Evolutionary conservation across 2,329 filamentous ascomycete genomes (phyloP), one percentile per base, ranked within the genome.

Genomic region (Lojkania enalia): DNA sequence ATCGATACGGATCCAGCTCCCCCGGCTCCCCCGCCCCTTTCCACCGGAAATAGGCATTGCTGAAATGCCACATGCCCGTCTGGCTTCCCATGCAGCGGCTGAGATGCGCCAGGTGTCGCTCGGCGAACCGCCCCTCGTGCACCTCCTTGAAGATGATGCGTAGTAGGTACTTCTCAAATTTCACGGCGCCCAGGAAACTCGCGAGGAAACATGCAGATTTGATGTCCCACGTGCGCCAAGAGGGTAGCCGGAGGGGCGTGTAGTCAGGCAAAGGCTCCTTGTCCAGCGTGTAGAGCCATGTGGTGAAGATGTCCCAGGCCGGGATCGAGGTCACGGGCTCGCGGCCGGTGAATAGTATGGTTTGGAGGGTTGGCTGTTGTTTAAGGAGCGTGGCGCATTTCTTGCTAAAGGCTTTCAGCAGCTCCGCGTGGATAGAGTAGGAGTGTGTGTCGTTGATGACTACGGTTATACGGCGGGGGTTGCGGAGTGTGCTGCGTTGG

Each of bases 281-380:
- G 44, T 51, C 48, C 4, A 47, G 33, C n/a, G 38, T 47, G 36
- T 51, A 51, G 15, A 51, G 44, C 48, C 48, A 51, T 20, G 20
- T 20, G 11, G 35, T 21, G 40, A 44, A 51, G 30, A 51, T 43
- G 14, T 29, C 13, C 44, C 44, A 51, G 18, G 48, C 44, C 1
- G 35, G 23, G 18, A 39, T 18, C 2, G 30, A 16, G 20, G 5
- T 15, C 5, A 30, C 18, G 14, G 13, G 19, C 15, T 33, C 40
- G 18, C 19, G 18, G 29, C 14, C 14, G 33, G 25, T 21, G 39
- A 49, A 32, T 18, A 13, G 29, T 35, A 49, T n/a, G 15, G 19
- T 5, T 12, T 33, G 18, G 23, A 30, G 20, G 27, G 5, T 4
- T 3, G 20, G 31, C 14, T 37, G 15, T 12, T 20, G 15, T 11